Conservation (phyloP, 805 yeast genomes). For the Saturnispora hagleri region DNA sequence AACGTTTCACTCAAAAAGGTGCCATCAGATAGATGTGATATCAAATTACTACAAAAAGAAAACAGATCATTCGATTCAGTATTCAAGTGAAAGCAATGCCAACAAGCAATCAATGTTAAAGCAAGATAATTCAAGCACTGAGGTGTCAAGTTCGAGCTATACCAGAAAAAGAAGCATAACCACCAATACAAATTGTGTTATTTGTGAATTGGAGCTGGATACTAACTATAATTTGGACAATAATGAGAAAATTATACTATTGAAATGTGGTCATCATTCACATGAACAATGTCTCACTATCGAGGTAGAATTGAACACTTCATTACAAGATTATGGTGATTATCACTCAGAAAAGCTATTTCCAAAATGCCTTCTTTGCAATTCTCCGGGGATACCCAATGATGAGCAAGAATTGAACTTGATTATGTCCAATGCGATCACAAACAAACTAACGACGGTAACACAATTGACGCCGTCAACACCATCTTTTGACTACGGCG, state of each 20-base stretch:
- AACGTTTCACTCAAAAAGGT: too few species aligned
- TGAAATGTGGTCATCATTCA: conserved; percentile 45
- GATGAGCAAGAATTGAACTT: conserved; percentile 14
- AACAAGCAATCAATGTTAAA: neutral
- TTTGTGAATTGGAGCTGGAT: conserved; percentile 45
- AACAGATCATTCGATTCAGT: neutral
- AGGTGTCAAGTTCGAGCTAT: neutral
- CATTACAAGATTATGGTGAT: conserved; percentile 2
- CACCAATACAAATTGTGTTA: conserved; percentile 2
- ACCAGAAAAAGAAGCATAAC: conserved; percentile 9
- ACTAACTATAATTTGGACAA: conserved; percentile 35
- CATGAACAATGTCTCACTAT: conserved; percentile 52
- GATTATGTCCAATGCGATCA: conserved; percentile 14
- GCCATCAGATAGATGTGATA: too few species aligned
- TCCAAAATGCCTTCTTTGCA: conserved; percentile 23
- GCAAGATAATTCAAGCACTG: neutral
- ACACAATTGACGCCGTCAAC: neutral
- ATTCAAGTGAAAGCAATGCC: neutral
- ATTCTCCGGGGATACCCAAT: conserved; percentile 18
- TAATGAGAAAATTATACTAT: conserved; percentile 33
- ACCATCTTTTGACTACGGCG: neutral
- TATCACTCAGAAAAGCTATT: conserved; percentile 12
- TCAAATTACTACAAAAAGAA: too few species aligned
- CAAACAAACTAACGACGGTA: neutral
- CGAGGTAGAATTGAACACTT: conserved; percentile 25